Conservation (phyloP, 441 rosid species). For the Lepidium campestre region DNA sequence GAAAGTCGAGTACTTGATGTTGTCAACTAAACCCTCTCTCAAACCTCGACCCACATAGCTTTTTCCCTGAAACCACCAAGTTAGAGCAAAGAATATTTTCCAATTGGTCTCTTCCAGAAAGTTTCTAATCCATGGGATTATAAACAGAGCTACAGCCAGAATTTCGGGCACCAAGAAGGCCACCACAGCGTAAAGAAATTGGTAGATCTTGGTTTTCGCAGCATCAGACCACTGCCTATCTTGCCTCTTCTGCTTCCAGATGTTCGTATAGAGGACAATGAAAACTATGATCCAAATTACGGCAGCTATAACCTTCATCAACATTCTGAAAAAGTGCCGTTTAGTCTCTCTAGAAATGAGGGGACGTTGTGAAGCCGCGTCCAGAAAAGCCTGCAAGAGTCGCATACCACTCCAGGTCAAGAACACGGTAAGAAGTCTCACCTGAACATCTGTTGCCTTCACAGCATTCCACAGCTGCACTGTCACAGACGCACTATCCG, state of each 20-base stretch:
- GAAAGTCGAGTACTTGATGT: slow-evolving; percentile 61
- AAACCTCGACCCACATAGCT: slow-evolving; percentile 86
- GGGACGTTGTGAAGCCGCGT: slow-evolving; percentile 53
- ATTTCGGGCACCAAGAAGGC: slow-evolving; percentile 67
- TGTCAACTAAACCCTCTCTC: slow-evolving; percentile 82
- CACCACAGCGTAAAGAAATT: slow-evolving; percentile 54
- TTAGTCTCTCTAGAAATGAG: slow-evolving; percentile 72
- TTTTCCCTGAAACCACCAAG: slow-evolving; percentile 96
- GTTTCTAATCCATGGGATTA: slow-evolving; percentile 81
- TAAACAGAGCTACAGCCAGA: slow-evolving; percentile 53
- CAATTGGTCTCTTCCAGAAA: slow-evolving; percentile 74
- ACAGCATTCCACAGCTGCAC: slow-evolving; percentile 60
- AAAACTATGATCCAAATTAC: slow-evolving; percentile 60
- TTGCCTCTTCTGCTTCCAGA: slow-evolving; percentile 62
- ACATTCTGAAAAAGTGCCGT: slow-evolving; percentile 64
- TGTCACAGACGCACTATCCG: slow-evolving; percentile 39
- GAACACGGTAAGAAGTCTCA: slow-evolving; percentile 60
- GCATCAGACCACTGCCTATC: slow-evolving; percentile 42
- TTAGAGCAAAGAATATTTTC: slow-evolving; percentile 57
- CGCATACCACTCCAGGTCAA: slow-evolving; percentile 85
- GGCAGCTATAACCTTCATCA: slow-evolving; percentile 57
- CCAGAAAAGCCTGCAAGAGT: slow-evolving; percentile 71
- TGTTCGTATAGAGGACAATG: slow-evolving; percentile 51
- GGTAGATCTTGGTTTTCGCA: slow-evolving; percentile 36
- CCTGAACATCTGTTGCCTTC: slow-evolving; percentile 49